Percentiles rank a stretch among this genome's conserved stretches.
Conservation (phyloP, 1,284 basidiomycete species). For the Vanrija sp. region DNA sequence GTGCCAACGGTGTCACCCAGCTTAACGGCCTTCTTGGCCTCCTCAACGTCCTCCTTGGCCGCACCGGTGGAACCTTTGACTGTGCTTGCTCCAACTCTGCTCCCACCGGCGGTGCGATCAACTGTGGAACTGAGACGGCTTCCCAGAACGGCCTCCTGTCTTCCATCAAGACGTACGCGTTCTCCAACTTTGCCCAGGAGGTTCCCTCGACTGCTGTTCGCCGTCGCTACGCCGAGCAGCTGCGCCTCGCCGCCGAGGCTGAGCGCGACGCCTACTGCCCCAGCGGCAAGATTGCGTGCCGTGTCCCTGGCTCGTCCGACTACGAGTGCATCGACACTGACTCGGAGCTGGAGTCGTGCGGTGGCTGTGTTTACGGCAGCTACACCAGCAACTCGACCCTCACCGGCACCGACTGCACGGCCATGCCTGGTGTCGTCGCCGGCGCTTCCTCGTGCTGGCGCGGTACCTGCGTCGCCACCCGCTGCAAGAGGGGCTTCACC, state of each 20-base stretch:
- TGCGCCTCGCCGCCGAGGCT: not conserved
- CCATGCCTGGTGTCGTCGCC: conserved; percentile 8
- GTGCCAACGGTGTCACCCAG: not conserved
- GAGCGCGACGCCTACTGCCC: not conserved
- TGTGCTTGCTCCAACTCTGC: conserved; percentile 2
- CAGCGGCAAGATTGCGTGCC: not conserved
- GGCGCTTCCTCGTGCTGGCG: conserved; percentile 13
- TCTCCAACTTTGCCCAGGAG: not conserved
- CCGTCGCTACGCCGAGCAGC: not conserved
- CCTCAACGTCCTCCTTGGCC: not conserved
- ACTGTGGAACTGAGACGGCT: not conserved
- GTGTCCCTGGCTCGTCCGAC: not conserved
- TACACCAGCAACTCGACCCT: not conserved
- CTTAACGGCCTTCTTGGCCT: not conserved
- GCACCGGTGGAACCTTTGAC: not conserved
- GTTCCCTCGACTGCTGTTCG: not conserved
- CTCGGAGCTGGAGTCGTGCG: conserved; percentile 12
- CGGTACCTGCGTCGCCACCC: conserved; percentile 10
- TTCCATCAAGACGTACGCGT: not conserved
- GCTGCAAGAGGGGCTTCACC: conserved; percentile 7
- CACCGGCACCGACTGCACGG: conserved; percentile 14
- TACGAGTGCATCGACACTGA: conserved; percentile 1
- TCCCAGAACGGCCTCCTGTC: not conserved
- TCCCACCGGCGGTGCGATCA: not conserved
- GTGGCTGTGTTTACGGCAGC: conserved; percentile 9